These are phyloP conservation scores for Trichothecium roseum DNA, from an alignment of 2,329 filamentous ascomycete species.

Conservation along the genomic window DNA sequence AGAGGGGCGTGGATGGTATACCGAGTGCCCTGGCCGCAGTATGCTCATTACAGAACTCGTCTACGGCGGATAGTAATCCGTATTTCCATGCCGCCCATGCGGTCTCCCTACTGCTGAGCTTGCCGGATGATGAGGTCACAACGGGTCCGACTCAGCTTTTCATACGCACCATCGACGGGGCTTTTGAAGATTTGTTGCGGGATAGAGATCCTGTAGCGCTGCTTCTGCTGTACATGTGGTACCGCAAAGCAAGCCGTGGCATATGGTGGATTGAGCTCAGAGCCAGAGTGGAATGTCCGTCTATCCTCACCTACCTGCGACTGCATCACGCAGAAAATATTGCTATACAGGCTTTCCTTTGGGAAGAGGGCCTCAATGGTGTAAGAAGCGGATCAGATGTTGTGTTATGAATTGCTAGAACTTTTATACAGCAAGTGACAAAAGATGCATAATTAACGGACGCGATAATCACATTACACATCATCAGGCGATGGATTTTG, in stretches of 20 bases:
- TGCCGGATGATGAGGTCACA: slow-evolving; percentile 18
- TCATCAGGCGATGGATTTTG: too few relatives aligned
- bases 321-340: slow-evolving; percentile 15
- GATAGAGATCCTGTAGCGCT: slow-evolving; percentile 25
- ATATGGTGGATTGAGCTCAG: slow-evolving; percentile 34
- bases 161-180: slow-evolving; percentile 18
- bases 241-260: slow-evolving; percentile 23
- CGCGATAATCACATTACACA: too few relatives aligned
- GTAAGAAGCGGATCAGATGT: too few relatives aligned
- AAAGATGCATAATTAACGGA: too few relatives aligned
- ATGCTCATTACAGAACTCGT: slow-evolving; percentile 16
- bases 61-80: slow-evolving; percentile 21
- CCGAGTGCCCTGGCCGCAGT: slow-evolving; percentile 10
- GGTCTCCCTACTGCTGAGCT: slow-evolving; percentile 17
- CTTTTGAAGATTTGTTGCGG: slow-evolving; percentile 20
- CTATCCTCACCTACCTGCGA: slow-evolving; percentile 27
- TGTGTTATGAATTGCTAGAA: too few relatives aligned
- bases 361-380: too few relatives aligned
- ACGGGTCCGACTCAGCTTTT: slow-evolving; percentile 22
- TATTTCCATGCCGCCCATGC: slow-evolving; percentile 28
- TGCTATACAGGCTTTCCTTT: slow-evolving; percentile 7
- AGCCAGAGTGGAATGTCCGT: slow-evolving; percentile 27
- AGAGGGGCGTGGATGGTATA: slow-evolving; percentile 14
- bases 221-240: slow-evolving; percentile 31
- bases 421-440: too few relatives aligned